A percentile compares a stretch with the other conserved stretches of the same genome.
Evolutionary conservation across 352 stramenopile species (phyloP).

Genomic region (Globisporangium solare): DNA sequence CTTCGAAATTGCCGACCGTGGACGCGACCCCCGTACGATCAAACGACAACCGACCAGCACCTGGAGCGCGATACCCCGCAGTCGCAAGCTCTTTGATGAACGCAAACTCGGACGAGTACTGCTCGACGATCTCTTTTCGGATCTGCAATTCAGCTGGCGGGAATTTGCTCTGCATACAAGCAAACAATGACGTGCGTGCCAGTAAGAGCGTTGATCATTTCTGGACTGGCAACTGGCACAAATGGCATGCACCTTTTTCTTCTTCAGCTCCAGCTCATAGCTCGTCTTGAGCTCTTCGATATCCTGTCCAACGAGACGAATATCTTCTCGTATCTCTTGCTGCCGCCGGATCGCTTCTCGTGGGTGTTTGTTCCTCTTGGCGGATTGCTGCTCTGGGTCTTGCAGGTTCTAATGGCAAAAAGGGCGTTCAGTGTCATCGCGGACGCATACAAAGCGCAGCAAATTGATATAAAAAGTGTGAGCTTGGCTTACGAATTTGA

Average conservation of each 20-base stretch:
- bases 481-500: slow-evolving; percentile 55
- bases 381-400: slow-evolving; percentile 53
- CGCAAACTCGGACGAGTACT: slow-evolving; percentile 75
- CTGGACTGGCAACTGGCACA: background rate
- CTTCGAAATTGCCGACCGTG: slow-evolving; percentile 58
- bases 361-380: slow-evolving; percentile 67
- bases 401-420: slow-evolving; percentile 44
- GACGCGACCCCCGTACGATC: slow-evolving; percentile 37
- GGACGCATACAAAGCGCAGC: background rate
- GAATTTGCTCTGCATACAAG: slow-evolving; percentile 63
- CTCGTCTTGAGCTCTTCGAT: slow-evolving; percentile 67
- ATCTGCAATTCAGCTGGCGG: slow-evolving; percentile 67
- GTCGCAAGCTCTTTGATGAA: slow-evolving; percentile 74
- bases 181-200: background rate
- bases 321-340: slow-evolving; percentile 78
- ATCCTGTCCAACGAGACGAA: slow-evolving; percentile 65
- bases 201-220: background rate
- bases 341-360: slow-evolving; percentile 75
- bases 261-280: slow-evolving; percentile 72
- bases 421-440: no score
- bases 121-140: slow-evolving; percentile 71
- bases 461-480: background rate
- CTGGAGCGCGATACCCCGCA: slow-evolving; percentile 49
- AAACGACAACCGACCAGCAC: slow-evolving; percentile 31
- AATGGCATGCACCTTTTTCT: slow-evolving; percentile 57